A percentile compares a stretch with the other conserved stretches of the same genome.
These are phyloP conservation scores for Lipomyces spencermartinsiae DNA, from an alignment of 805 yeast genomes.

Conservation along the genomic window DNA sequence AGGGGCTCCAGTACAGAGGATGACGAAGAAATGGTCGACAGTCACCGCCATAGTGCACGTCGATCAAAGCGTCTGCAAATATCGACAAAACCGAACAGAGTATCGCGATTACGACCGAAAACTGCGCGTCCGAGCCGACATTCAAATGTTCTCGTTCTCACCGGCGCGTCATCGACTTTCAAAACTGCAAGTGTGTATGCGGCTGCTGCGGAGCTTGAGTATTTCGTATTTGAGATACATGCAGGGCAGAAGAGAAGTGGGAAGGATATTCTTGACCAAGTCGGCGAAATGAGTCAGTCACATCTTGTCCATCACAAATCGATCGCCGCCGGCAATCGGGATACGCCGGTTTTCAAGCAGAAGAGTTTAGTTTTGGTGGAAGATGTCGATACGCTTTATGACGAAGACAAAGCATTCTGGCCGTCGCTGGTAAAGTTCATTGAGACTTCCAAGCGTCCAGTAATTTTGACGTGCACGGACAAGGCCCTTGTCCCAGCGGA, in stretches of 20 bases:
- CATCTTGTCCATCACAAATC: constrained; percentile 64
- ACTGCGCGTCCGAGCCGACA: constrained; percentile 25
- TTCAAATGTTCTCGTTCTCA: constrained; percentile 57
- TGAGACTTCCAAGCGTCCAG: constrained; percentile 68
- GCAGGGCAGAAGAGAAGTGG: constrained; percentile 74
- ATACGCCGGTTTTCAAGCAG: constrained; percentile 46
- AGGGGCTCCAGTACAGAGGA: constrained; percentile 7
- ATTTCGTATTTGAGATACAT: constrained; percentile 82
- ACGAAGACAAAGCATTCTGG: constrained; percentile 84
- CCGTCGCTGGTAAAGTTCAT: constrained; percentile 66
- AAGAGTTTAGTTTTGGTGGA: constrained; percentile 79
- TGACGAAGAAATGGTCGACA: constrained; percentile 15
- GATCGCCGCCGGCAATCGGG: neutral
- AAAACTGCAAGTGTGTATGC: constrained; percentile 78
- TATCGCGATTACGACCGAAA: constrained; percentile 50
- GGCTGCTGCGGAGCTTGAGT: constrained; percentile 63
- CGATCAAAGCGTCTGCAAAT: constrained; percentile 10
- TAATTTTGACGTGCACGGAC: constrained; percentile 69
- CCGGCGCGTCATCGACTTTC: constrained; percentile 78
- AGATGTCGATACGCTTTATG: constrained; percentile 83
- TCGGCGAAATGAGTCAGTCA: constrained; percentile 84
- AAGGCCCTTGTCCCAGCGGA: constrained; percentile 55
- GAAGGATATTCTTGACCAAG: constrained; percentile 65
- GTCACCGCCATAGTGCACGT: constrained; percentile 5
- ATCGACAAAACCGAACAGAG: neutral